Percentiles rank a stretch among this genome's conserved stretches.
phyloP scores from a whole-genome alignment of 2,329 filamentous ascomycete genomes.

The Coleophoma crateriformis region DNA sequence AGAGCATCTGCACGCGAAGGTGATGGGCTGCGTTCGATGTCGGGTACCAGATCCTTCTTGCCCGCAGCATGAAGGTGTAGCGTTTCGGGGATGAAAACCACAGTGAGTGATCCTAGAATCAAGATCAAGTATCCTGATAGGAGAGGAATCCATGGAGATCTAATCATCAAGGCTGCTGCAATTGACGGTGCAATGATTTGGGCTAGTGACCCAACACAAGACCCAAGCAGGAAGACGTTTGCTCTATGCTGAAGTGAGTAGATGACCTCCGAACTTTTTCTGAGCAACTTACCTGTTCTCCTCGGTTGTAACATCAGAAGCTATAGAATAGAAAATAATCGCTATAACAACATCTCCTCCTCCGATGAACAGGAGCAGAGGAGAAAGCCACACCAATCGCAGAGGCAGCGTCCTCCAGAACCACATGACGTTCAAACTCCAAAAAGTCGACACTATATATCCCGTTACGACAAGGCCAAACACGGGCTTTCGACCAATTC shows the following conservation, averaged over 20 bases:
- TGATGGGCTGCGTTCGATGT: not conserved
- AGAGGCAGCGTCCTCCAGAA: slow-evolving; percentile 28
- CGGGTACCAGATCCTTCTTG: slow-evolving; percentile 1
- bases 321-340: slow-evolving; percentile 29
- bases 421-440: slow-evolving; percentile 27
- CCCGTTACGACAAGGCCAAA: slow-evolving; percentile 26
- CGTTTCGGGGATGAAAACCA: slow-evolving; percentile 26
- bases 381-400: slow-evolving; percentile 27
- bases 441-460: slow-evolving; percentile 21
- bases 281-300: slow-evolving; percentile 25
- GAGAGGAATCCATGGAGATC: slow-evolving; percentile 20
- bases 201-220: slow-evolving; percentile 24
- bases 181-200: slow-evolving; percentile 31
- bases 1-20: not conserved
- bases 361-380: slow-evolving; percentile 26
- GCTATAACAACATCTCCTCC: slow-evolving; percentile 28
- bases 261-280: no score
- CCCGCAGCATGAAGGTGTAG: slow-evolving; percentile 14
- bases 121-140: slow-evolving; percentile 11
- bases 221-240: slow-evolving; percentile 28
- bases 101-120: slow-evolving; percentile 11
- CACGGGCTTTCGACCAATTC: slow-evolving; percentile 31
- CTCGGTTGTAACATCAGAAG: slow-evolving; percentile 31
- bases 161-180: slow-evolving; percentile 29
- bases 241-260: slow-evolving; percentile 19